Evolutionary conservation across 495 filamentous ascomycete genomes (phyloP), one percentile per base, ranked within the genome.

Genomic region (Xylaria nigripes): DNA sequence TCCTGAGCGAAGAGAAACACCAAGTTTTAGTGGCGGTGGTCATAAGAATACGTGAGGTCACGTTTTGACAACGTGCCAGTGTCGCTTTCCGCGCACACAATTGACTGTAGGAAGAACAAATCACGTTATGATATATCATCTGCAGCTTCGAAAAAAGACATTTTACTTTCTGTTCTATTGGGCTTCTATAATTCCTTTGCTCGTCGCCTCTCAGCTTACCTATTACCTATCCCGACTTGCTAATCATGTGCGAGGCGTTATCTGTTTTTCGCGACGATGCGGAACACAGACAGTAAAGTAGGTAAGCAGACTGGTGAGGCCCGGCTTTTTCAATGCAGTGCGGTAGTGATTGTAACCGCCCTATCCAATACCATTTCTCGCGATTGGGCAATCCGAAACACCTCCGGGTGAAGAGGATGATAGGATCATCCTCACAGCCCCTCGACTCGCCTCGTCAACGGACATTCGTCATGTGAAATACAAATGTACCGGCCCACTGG

Each of bases 361-460:
- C 43, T 29, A 32, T 24, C 18, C 44, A 13, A 25, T 32, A 6
- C 32, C 32, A 15, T 36, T 15, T 36, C 32, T 2, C 18, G 38
- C 42, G 51, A 54, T 54, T 54, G 51, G 51, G 32, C 34, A 54
- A 54, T 54, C 51, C 32, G 10, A 36, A 36, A 2, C 32, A 36
- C 15, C 32, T 36, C 32, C 32, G 32, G 32, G 8, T 36, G 6
- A 8, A 12, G 32, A 36, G 32, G 15, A 5, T 10, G 27, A n/a
- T n/a, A n/a, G n/a, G n/a, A 30, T 36, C 32, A 36, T 36, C 32
- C 5, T 36, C 32, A 36, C 32, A 36, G 32, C 32, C 32, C 32
- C 25, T 36, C 32, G 32, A n/a, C 36, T 40, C 36, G n/a, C n/a
- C 36, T 16, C 15, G 15, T 40, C 36, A 8, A 36, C 13, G 32